phyloP scores from a whole-genome alignment of 176 grass and related monocot species.

The Hordeum marinum region DNA sequence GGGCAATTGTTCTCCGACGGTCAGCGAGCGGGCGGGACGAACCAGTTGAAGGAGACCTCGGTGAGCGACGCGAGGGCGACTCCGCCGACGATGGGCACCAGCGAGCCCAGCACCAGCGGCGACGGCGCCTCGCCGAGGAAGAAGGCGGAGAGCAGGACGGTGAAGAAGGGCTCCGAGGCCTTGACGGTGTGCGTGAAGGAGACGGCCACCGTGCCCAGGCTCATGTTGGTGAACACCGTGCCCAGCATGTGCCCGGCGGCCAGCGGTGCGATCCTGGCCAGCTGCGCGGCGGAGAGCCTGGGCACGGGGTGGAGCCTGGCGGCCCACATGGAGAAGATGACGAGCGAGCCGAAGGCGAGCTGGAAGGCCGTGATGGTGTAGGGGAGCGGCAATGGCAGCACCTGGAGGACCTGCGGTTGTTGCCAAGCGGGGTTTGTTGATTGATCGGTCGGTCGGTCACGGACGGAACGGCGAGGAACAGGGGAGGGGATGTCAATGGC shows the following conservation, averaged over 20 bases:
- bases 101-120: slow-evolving; percentile 51
- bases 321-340: slow-evolving; percentile 75
- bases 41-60: slow-evolving; percentile 82
- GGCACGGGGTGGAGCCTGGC: slow-evolving; percentile 53
- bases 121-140: slow-evolving; percentile 78
- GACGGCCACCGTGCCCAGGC: slow-evolving; percentile 80
- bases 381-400: slow-evolving; percentile 58
- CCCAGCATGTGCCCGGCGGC: slow-evolving; percentile 76
- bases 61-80: slow-evolving; percentile 72
- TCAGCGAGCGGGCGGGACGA: background rate
- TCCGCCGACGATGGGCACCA: slow-evolving; percentile 77
- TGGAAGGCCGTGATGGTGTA: slow-evolving; percentile 84
- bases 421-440: background rate
- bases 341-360: slow-evolving; percentile 59
- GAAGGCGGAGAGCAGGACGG: slow-evolving; percentile 78
- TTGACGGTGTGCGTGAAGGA: slow-evolving; percentile 98
- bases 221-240: slow-evolving; percentile 94
- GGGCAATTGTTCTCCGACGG: slow-evolving; percentile 1
- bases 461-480: background rate
- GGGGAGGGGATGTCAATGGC: background rate
- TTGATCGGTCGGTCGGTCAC: background rate
- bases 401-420: slow-evolving; percentile 54
- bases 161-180: slow-evolving; percentile 90
- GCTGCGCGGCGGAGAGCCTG: slow-evolving; percentile 50
- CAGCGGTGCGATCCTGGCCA: slow-evolving; percentile 62